phyloP scores from a whole-genome alignment of 148 eudicot species.

The Rheum nobile region DNA sequence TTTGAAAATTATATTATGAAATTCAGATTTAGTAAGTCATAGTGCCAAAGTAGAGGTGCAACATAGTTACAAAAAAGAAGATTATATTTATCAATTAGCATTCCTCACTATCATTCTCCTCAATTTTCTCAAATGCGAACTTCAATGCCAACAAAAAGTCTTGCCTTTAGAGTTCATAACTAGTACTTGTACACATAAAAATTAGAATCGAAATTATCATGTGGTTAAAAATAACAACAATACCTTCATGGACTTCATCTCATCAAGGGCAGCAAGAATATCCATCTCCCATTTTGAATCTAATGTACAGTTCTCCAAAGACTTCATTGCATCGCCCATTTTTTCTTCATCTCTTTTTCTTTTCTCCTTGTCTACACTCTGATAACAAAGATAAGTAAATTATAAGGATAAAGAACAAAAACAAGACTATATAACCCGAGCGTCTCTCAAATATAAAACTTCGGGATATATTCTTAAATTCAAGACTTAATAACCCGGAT shows the following conservation, averaged over 20 bases:
- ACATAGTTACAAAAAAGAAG: not conserved
- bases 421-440: too few relatives aligned
- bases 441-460: too few relatives aligned
- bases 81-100: not conserved
- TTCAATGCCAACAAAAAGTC: too few relatives aligned
- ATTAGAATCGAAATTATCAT: not conserved
- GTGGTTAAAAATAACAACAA: not conserved
- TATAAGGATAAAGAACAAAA: conserved; percentile 2
- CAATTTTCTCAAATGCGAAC: not conserved
- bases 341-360: conserved; percentile 54
- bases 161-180: not conserved
- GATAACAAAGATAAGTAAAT: not conserved
- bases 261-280: conserved; percentile 85
- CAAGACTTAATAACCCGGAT: too few relatives aligned
- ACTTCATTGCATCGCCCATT: too few relatives aligned
- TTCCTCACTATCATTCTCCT: not conserved
- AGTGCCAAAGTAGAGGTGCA: too few relatives aligned
- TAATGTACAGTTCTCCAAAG: conserved; percentile 80
- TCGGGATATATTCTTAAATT: too few relatives aligned
- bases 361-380: conserved; percentile 53
- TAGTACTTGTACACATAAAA: not conserved
- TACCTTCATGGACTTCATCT: conserved; percentile 94
- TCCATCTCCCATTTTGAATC: conserved; percentile 96
- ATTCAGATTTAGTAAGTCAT: too few relatives aligned
- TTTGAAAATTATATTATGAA: not conserved